Base-by-base conservation (phyloP, 1,284 basidiomycete genomes). In the Ceratobasidium sp. region DNA sequence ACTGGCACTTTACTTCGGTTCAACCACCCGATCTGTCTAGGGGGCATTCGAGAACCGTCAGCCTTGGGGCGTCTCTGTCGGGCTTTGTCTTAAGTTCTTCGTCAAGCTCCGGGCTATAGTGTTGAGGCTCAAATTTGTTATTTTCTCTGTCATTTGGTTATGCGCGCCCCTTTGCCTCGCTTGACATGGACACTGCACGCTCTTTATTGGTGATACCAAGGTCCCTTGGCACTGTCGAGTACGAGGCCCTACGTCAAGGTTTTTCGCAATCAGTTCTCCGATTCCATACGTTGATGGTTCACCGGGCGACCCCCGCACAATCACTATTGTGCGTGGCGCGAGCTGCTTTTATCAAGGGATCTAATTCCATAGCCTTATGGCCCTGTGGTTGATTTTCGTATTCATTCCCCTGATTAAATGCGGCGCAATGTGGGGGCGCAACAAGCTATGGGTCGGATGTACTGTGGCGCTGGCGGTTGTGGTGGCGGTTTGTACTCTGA, bases 111-210 rank as follows among this genome's bases (percentile, higher is more conserved):
- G 6, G 29, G 29, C 29, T 56, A 56, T 34, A 29, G 5, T 11
- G 29, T 56, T 13, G 53, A 56, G 53, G 22, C 53, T 24, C 53
- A 56, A 34, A 56, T 27, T 27, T 56, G 53, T n/a, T n/a, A n/a
- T n/a, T n/a, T n/a, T n/a, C n/a, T n/a, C n/a, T n/a, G n/a, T n/a
- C n/a, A n/a, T n/a, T n/a, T n/a, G n/a, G n/a, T n/a, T n/a, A n/a
- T n/a, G n/a, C n/a, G n/a, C n/a, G n/a, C n/a, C n/a, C 43, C 43
- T 46, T 46, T 46, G 43, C 43, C 43, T 8, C 53, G 56, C n/a
- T 22, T 39, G 37, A 39, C 56, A 27, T 59, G 56, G 56, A 39
- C 56, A 16, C 31, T 59, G n/a, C 56, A 59, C 7, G 56, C 29
- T 5, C 29, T 56, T 11, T 56, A 56, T 34, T 5, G 29, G 22